Evolutionary conservation across 768 basidiomycete genomes (phyloP).

Genomic region (Suillus variegatus): DNA sequence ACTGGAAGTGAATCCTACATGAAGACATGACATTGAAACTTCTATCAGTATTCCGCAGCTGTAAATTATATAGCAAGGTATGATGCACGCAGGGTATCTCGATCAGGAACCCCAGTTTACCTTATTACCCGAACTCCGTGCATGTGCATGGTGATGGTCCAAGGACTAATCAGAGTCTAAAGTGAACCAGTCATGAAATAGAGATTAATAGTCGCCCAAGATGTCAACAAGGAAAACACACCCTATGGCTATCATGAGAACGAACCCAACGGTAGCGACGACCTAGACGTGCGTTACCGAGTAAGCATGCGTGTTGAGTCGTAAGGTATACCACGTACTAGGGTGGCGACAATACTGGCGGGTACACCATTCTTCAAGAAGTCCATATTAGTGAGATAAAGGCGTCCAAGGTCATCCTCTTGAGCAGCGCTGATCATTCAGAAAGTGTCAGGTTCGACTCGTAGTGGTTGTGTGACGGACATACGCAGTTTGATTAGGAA

Average conservation of each 20-base stretch:
- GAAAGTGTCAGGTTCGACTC: slow-evolving; percentile 5
- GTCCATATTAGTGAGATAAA: slow-evolving; percentile 83
- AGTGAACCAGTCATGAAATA: neutral
- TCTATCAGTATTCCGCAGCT: neutral
- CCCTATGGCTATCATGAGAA: slow-evolving; percentile 74
- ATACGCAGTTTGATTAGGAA: slow-evolving; percentile 97
- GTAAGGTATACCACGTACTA: slow-evolving; percentile 47
- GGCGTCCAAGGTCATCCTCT: slow-evolving; percentile 90
- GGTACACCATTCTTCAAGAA: slow-evolving; percentile 95
- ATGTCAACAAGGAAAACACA: slow-evolving; percentile 36
- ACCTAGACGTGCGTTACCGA: slow-evolving; percentile 48
- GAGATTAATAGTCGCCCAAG: neutral
- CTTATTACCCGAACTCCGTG: neutral
- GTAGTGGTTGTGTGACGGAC: slow-evolving; percentile 30
- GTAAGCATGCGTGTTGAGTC: neutral
- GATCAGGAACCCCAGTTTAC: neutral
- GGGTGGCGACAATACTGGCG: slow-evolving; percentile 85
- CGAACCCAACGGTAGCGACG: slow-evolving; percentile 82
- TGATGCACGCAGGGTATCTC: neutral
- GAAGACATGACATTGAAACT: neutral
- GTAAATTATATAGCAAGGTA: slow-evolving; percentile 1
- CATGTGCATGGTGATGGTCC: neutral
- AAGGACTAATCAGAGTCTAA: neutral
- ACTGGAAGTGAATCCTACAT: too few relatives aligned
- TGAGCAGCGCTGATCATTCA: slow-evolving; percentile 70